Percentiles rank a stretch among this genome's conserved stretches.
These are phyloP conservation scores for Beauveria rudraprayagi DNA, from an alignment of 2,329 filamentous ascomycete genomes.

Conservation along the genomic window DNA sequence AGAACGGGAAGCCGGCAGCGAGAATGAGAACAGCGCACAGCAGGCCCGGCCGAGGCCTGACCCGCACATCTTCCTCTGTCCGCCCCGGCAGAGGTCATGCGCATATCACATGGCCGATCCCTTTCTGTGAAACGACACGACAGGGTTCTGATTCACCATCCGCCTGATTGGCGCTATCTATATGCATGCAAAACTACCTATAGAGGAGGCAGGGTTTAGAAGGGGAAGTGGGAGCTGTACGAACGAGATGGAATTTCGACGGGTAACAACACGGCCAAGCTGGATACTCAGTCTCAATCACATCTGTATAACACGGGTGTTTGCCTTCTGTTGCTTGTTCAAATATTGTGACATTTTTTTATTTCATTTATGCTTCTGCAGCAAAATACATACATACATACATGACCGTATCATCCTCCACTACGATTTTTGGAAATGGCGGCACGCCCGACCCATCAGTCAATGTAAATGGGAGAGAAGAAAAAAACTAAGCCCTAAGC, in stretches of 20 bases:
- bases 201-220: not conserved
- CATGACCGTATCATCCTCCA: not conserved
- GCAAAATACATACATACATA: not conserved
- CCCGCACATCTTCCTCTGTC: not conserved
- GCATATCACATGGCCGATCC: not conserved
- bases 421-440: not conserved
- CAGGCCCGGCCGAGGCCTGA: not conserved
- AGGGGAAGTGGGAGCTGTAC: not conserved
- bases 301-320: too few species aligned
- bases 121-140: not conserved
- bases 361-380: not conserved
- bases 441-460: not conserved
- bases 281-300: not conserved
- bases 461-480: not conserved
- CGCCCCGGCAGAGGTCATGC: not conserved
- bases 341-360: not conserved
- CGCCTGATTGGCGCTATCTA: not conserved
- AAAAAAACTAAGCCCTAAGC: not conserved
- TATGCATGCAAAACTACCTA: not conserved
- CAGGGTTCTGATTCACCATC: not conserved
- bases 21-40: not conserved
- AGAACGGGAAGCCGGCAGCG: too few species aligned
- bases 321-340: not conserved
- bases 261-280: not conserved
- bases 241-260: not conserved